Evolutionary conservation across 2,329 filamentous ascomycete species (phyloP), one percentile per base, ranked within the genome.

Genomic region (Ceratocystis colombiana): DNA sequence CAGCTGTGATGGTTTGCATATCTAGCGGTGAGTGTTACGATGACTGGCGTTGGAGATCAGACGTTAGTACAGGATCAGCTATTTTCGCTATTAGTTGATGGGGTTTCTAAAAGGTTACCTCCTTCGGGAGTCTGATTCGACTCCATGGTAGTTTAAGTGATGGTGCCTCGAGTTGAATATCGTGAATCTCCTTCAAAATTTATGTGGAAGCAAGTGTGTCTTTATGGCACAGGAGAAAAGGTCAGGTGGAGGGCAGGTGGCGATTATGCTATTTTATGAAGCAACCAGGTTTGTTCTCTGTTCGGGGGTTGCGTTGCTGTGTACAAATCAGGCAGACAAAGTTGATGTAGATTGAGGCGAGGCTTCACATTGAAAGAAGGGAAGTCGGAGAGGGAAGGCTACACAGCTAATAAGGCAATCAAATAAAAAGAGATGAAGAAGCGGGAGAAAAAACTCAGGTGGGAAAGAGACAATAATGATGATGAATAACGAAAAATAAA

Each of bases 1-100:
- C 64, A 61, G 22, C 41, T 46, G 28, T 30, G 55, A 6, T 59
- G 64, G 66, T 53, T 61, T 61, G 44, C 50, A 20, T 30, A 59
- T 57, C 44, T 59, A 17, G 55, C 55, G 25, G 55, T 33, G 55
- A 59, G 55, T 6, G 55, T 59, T 22, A 59, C 2, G 17, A 59
- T 30, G 15, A 59, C 55, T 59, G 17, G 37, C 37, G 37, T 41
- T 63, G 4, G 22, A 25, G 48, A 33, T 30, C 20, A 59, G n/a
- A 17, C 20, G 62, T 67, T 50, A 53, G 44, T 57, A 62, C 12
- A 41, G n/a, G 22, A 53, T 2, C 22, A 17, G 10, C 28, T 12
- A 25, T 28, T 22, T 8, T 3, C 8, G 48, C 1, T 2, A 25
- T 5, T 15, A 7, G 20, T 28, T 53, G 48, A 22, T 10, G 17